Percentiles rank a stretch among this genome's conserved stretches.
These are phyloP conservation scores for Botrytis hyacinthi DNA, from an alignment of 2,329 filamentous ascomycete genomes.

Conservation along the genomic window DNA sequence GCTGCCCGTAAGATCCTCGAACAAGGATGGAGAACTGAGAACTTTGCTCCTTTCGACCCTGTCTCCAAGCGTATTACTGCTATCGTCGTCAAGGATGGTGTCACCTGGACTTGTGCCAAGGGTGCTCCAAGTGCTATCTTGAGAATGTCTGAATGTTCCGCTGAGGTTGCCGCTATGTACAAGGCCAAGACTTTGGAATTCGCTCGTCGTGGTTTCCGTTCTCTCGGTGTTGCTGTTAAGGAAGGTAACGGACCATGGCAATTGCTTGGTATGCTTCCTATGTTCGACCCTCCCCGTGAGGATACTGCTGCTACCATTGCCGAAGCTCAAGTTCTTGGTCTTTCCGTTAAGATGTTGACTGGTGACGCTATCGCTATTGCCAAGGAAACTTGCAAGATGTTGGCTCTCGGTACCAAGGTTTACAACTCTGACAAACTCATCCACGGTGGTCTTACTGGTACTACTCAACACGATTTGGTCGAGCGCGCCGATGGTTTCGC, in stretches of 20 bases:
- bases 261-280: slow-evolving; percentile 72
- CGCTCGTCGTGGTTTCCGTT: slow-evolving; percentile 76
- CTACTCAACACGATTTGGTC: slow-evolving; percentile 72
- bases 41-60: slow-evolving; percentile 75
- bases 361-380: slow-evolving; percentile 78
- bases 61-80: slow-evolving; percentile 78
- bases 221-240: slow-evolving; percentile 75
- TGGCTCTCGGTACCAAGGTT: slow-evolving; percentile 75
- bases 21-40: slow-evolving; percentile 73
- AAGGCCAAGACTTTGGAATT: slow-evolving; percentile 72
- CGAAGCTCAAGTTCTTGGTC: slow-evolving; percentile 72
- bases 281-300: slow-evolving; percentile 78
- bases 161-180: slow-evolving; percentile 64
- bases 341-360: slow-evolving; percentile 79
- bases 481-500: slow-evolving; percentile 93
- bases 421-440: slow-evolving; percentile 79
- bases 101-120: slow-evolving; percentile 72
- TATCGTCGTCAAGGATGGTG: slow-evolving; percentile 65
- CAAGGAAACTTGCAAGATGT: slow-evolving; percentile 81
- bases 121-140: slow-evolving; percentile 75
- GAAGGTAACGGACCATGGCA: slow-evolving; percentile 71
- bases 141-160: slow-evolving; percentile 64
- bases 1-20: slow-evolving; percentile 74
- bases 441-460: slow-evolving; percentile 70
- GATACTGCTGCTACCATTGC: slow-evolving; percentile 77